These are phyloP conservation scores for Yamadazyma pseudoaaseri DNA, from an alignment of 1,139 yeast species.

Conservation along the genomic window DNA sequence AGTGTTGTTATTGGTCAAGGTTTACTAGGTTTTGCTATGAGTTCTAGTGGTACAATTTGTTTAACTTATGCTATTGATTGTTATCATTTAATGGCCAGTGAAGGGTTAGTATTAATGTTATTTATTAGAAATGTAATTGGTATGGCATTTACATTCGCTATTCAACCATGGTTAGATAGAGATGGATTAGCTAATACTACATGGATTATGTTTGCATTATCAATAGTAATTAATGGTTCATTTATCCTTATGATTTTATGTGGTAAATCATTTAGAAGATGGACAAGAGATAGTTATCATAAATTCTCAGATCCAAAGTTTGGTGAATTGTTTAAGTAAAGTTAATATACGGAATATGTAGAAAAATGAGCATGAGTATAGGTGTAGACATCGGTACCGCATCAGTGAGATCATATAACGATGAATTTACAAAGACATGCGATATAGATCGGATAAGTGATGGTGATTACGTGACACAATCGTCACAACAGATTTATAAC, in stretches of 20 bases:
- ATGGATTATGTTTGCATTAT: constrained; percentile 48
- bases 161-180: constrained; percentile 45
- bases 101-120: constrained; percentile 51
- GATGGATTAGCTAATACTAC: constrained; percentile 37
- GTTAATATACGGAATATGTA: not conserved
- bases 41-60: constrained; percentile 54
- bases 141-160: constrained; percentile 46
- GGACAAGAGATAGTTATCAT: constrained; percentile 26
- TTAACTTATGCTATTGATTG: constrained; percentile 59
- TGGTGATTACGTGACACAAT: constrained; percentile 34
- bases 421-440: constrained; percentile 13
- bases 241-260: constrained; percentile 34
- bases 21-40: constrained; percentile 57
- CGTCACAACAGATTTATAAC: constrained; percentile 34
- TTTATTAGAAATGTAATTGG: constrained; percentile 50
- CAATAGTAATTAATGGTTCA: constrained; percentile 42
- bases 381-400: constrained; percentile 61
- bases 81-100: constrained; percentile 56
- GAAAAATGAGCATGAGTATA: constrained; percentile 14
- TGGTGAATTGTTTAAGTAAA: constrained; percentile 11
- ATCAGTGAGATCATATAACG: constrained; percentile 34
- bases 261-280: constrained; percentile 42
- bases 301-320: constrained; percentile 20
- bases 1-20: constrained; percentile 53
- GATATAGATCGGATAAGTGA: constrained; percentile 11